Percentiles rank a stretch among this genome's conserved stretches.
Evolutionary conservation across 139 green algal genomes (phyloP).

Genomic region (Diplosphaera chodatii): DNA sequence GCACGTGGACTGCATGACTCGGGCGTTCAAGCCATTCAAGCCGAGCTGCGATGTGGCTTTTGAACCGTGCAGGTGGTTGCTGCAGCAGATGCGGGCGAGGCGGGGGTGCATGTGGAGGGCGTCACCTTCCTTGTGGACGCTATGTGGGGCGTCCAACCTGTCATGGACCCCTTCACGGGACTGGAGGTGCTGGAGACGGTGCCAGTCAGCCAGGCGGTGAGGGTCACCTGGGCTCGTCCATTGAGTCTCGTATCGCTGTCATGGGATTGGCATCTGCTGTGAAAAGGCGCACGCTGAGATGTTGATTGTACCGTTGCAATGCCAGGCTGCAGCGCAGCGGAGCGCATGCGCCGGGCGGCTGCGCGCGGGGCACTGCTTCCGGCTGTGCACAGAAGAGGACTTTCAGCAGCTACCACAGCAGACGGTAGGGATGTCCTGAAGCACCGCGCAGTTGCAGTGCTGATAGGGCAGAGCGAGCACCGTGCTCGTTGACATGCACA

Average conservation of each 20-base stretch:
- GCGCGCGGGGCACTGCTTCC: constrained; percentile 73
- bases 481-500: too few relatives aligned
- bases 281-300: neutral
- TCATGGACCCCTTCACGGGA: constrained; percentile 6
- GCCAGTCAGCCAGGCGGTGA: neutral
- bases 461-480: too few relatives aligned
- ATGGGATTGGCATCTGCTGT: neutral
- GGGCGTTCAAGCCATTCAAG: too few relatives aligned
- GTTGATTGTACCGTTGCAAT: neutral
- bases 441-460: too few relatives aligned
- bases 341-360: constrained; percentile 80
- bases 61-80: constrained; percentile 57
- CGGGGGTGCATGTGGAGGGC: constrained; percentile 76
- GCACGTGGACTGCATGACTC: too few relatives aligned
- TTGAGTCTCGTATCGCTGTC: too few relatives aligned
- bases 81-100: constrained; percentile 90
- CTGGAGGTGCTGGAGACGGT: neutral
- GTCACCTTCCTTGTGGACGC: constrained; percentile 84
- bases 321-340: constrained; percentile 53
- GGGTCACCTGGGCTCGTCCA: neutral
- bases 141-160: constrained; percentile 75
- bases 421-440: too few relatives aligned
- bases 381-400: constrained; percentile 73
- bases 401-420: constrained; percentile 28
- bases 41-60: too few relatives aligned